Conservation (phyloP, 192 early-diverging fungal genomes). For the Paraglomus brasilianum region DNA sequence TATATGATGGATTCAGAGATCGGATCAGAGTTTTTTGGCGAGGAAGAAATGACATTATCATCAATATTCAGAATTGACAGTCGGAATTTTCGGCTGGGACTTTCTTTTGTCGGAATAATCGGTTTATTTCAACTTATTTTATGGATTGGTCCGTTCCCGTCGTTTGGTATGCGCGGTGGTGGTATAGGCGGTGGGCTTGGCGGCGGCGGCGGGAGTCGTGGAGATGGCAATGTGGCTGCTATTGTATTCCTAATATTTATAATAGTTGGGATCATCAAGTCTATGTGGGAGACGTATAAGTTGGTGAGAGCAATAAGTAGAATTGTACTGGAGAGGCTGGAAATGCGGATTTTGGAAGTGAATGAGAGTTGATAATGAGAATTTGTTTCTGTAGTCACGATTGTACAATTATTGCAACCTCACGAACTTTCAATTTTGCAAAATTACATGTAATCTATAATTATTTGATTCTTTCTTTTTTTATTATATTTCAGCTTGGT, state of each 20-base stretch:
- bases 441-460: neutral
- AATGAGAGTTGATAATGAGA: neutral
- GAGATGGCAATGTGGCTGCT: slow-evolving; percentile 23
- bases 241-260: slow-evolving; percentile 6
- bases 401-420: neutral
- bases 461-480: neutral
- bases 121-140: slow-evolving; percentile 45
- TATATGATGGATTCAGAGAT: slow-evolving; percentile 20
- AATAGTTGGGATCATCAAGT: slow-evolving; percentile 15
- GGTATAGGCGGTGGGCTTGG: slow-evolving; percentile 35
- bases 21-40: neutral
- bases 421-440: neutral
- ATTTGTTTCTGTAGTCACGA: neutral
- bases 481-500: no score
- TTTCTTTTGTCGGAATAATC: slow-evolving; percentile 43
- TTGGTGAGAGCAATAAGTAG: slow-evolving; percentile 11
- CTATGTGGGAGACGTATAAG: slow-evolving; percentile 27
- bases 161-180: slow-evolving; percentile 36
- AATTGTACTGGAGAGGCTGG: slow-evolving; percentile 16
- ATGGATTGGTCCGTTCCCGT: slow-evolving; percentile 40
- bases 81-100: slow-evolving; percentile 41
- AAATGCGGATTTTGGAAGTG: slow-evolving; percentile 24
- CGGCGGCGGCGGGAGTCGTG: slow-evolving; percentile 33
- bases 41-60: slow-evolving; percentile 37
- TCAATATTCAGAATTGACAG: slow-evolving; percentile 44